These are phyloP conservation scores for Blastobotrys proliferans DNA, from an alignment of 1,139 yeast species.

Conservation along the genomic window DNA sequence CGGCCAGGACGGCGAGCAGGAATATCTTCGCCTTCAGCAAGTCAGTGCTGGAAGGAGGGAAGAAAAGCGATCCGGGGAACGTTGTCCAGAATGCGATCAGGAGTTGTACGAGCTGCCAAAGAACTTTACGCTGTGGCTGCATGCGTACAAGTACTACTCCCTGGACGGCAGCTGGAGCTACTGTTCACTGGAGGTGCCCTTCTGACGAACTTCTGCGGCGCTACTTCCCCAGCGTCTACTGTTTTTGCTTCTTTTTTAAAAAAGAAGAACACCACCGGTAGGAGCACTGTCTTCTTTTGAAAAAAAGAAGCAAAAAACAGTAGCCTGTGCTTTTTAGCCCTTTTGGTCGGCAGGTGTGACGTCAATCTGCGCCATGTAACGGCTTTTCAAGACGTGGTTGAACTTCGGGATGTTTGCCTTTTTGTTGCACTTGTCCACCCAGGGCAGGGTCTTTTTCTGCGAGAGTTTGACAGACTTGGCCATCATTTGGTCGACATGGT, in stretches of 20 bases:
- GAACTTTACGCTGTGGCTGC: constrained; percentile 80
- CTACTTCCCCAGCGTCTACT: too few species aligned
- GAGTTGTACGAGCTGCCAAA: constrained; percentile 85
- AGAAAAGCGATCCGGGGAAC: constrained; percentile 48
- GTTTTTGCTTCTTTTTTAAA: too few species aligned
- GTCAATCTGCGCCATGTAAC: too few species aligned
- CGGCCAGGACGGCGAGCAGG: not conserved
- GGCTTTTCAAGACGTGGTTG: constrained; percentile 15
- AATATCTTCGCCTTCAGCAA: not conserved
- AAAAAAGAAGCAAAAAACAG: too few species aligned
- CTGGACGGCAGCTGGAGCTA: constrained; percentile 61
- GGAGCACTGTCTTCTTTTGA: too few species aligned
- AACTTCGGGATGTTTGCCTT: constrained; percentile 13
- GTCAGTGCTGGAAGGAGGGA: constrained; percentile 1
- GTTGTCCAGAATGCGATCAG: constrained; percentile 62
- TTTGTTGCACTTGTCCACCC: not conserved
- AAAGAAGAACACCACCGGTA: too few species aligned
- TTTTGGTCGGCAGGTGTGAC: too few species aligned
- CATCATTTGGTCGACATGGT: constrained; percentile 36
- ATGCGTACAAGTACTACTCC: constrained; percentile 70
- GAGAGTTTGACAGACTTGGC: constrained; percentile 28
- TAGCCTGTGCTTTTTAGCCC: too few species aligned
- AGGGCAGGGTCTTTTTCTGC: too few species aligned
- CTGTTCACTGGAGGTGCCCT: constrained; percentile 45
- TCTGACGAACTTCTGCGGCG: too few species aligned